phyloP scores from a whole-genome alignment of 2,329 filamentous ascomycete species.

The Fusarium nisikadoi region DNA sequence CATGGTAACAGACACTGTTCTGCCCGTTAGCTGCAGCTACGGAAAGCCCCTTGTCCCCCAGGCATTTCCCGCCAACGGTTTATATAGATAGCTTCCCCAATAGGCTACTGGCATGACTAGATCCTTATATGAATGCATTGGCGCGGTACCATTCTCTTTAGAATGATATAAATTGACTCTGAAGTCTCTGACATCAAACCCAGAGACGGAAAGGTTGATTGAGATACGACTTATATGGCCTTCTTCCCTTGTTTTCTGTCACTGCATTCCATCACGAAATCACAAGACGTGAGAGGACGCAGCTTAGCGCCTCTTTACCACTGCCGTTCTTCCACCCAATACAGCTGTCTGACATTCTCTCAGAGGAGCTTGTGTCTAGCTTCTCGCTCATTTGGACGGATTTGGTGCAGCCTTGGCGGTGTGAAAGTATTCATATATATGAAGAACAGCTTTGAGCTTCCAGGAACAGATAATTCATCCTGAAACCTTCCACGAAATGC shows the following conservation, averaged over 20 bases:
- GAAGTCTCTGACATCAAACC: not conserved
- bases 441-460: not conserved
- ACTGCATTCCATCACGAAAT: not conserved
- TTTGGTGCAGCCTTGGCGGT: not conserved
- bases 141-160: not conserved
- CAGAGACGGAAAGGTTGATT: not conserved
- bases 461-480: not conserved
- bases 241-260: constrained; percentile 9
- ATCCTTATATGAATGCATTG: not conserved
- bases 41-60: not conserved
- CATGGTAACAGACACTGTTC: not conserved
- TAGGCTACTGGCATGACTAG: not conserved
- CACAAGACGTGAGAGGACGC: not conserved
- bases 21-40: not conserved
- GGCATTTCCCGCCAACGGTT: not conserved
- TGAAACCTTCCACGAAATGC: not conserved
- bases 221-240: not conserved
- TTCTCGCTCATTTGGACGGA: not conserved
- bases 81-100: not conserved
- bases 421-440: not conserved
- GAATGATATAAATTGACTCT: not conserved
- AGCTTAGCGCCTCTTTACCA: not conserved
- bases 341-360: not conserved
- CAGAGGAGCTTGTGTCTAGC: not conserved
- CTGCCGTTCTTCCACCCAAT: not conserved